Conservation (phyloP, 139 green algal genomes). For the Haematococcus lacustris region DNA sequence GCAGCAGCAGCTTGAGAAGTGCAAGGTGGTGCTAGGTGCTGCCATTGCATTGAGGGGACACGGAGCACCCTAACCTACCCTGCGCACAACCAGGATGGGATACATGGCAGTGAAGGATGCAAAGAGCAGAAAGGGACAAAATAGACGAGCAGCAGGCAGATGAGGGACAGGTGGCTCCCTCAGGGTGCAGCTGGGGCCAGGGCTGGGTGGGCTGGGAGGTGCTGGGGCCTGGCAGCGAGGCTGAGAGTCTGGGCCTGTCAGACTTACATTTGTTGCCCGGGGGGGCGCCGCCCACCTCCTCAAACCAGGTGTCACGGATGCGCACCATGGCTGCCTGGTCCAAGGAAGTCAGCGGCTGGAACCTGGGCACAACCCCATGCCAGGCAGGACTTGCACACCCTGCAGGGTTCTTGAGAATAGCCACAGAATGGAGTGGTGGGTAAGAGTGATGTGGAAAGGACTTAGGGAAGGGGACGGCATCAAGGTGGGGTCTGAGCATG, state of each 20-base stretch:
- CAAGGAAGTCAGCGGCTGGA: constrained; percentile 38
- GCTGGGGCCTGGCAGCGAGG: not conserved
- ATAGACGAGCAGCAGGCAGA: no score
- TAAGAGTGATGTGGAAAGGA: not conserved
- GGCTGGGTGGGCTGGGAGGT: not conserved
- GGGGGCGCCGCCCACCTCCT: constrained; percentile 55
- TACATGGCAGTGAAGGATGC: not conserved
- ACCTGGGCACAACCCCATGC: constrained; percentile 18
- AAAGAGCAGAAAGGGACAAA: no score
- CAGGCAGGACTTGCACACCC: not conserved
- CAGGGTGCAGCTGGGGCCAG: no score
- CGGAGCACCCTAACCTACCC: not conserved
- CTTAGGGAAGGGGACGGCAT: not conserved
- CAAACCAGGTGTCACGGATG: constrained; percentile 64
- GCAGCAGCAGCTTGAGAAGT: no score
- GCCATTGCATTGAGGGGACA: no score
- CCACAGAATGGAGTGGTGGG: not conserved
- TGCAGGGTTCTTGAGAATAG: not conserved
- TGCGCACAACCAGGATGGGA: not conserved
- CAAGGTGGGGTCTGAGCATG: not conserved
- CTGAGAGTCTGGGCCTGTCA: not conserved
- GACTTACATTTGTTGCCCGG: constrained; percentile 70
- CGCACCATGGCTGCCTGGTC: constrained; percentile 76
- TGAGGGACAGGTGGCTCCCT: no score
- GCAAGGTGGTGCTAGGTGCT: no score